A percentile compares a stretch with the other conserved stretches of the same genome.
Evolutionary conservation across 2,329 filamentous ascomycete species (phyloP).

Genomic region (Apiospora kogelbergensis): DNA sequence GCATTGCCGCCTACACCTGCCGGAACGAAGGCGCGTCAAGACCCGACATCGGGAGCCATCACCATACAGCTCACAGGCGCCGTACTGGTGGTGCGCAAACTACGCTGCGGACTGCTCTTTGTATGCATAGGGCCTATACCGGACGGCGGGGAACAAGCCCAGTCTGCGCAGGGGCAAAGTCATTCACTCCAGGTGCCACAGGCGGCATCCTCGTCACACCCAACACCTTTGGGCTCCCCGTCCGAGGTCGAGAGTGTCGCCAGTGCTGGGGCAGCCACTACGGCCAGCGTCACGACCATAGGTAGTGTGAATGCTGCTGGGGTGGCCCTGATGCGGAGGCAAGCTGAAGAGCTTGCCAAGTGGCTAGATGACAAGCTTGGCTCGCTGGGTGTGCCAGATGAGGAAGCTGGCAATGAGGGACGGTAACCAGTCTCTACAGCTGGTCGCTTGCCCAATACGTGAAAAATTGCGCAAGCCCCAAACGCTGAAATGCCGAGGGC

Average conservation of each 20-base stretch:
- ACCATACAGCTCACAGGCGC: conserved; percentile 60
- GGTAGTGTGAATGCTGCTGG: conserved; percentile 41
- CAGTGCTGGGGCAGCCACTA: conserved; percentile 46
- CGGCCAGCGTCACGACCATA: conserved; percentile 36
- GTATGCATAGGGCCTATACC: conserved; percentile 55
- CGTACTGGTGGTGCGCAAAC: conserved; percentile 57
- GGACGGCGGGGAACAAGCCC: conserved; percentile 22
- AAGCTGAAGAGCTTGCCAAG: conserved; percentile 58
- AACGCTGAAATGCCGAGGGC: background rate
- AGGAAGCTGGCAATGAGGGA: conserved; percentile 36
- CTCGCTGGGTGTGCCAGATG: conserved; percentile 51
- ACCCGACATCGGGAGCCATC: conserved; percentile 38
- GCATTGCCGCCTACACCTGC: conserved; percentile 34
- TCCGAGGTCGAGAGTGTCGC: conserved; percentile 48
- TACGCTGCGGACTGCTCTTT: conserved; percentile 61
- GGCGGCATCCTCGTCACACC: conserved; percentile 25
- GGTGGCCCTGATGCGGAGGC: conserved; percentile 52
- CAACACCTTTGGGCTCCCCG: conserved; percentile 34
- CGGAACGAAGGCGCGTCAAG: conserved; percentile 12
- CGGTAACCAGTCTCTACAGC: conserved; percentile 17
- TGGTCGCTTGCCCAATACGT: background rate
- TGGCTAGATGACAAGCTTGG: conserved; percentile 63
- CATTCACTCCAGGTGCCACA: conserved; percentile 23
- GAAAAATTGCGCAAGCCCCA: conserved; percentile 7
- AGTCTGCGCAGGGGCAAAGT: conserved; percentile 17